Conservation (phyloP, 148 eudicot species). For the Chenopodium suecicum region DNA sequence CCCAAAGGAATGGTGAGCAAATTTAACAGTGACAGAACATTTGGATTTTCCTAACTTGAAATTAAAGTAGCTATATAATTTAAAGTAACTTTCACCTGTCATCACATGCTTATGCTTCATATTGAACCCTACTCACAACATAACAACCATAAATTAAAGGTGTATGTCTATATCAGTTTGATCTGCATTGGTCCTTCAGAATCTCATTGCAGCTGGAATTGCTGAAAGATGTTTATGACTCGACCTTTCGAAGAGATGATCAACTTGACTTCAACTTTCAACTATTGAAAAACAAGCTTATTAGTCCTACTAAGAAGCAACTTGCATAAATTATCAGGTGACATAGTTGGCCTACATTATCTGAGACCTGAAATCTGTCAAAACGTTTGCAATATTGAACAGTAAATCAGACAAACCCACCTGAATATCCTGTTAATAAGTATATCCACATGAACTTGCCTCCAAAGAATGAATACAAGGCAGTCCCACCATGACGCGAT, state of each 20-base stretch:
- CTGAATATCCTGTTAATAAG: background rate
- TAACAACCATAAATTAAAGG: background rate
- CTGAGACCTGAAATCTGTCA: background rate
- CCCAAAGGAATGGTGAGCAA: background rate
- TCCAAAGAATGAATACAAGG: background rate
- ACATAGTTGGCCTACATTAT: slow-evolving; percentile 6
- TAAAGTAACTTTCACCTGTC: background rate
- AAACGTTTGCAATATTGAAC: background rate
- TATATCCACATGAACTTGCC: slow-evolving; percentile 1
- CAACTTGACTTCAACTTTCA: background rate
- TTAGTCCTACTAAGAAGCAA: background rate
- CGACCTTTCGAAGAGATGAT: background rate
- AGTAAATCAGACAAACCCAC: background rate
- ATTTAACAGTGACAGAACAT: background rate
- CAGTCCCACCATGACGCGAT: background rate
- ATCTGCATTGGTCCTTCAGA: slow-evolving; percentile 3
- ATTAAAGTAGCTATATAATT: background rate
- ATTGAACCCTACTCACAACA: slow-evolving; percentile 1
- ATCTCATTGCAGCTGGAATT: slow-evolving; percentile 5
- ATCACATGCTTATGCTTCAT: slow-evolving; percentile 4
- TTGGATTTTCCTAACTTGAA: background rate
- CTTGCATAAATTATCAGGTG: background rate
- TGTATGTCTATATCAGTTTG: background rate
- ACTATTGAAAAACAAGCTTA: background rate
- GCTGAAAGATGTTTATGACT: background rate